Percentiles rank a stretch among this genome's conserved stretches.
These are phyloP conservation scores for Euphrasia arctica DNA, from an alignment of 305 asterid species.

Conservation along the genomic window DNA sequence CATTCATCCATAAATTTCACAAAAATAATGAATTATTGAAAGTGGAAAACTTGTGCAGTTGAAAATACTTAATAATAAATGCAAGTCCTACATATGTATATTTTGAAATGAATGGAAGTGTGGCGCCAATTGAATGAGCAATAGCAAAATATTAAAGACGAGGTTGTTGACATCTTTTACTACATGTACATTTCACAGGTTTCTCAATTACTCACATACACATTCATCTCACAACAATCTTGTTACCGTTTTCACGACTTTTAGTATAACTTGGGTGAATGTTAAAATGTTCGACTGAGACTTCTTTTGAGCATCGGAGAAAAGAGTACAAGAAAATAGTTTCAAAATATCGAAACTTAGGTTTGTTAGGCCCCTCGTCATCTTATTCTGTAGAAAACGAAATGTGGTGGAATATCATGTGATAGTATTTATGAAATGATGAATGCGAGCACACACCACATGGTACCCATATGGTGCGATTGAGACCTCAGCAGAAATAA, in stretches of 20 bases:
- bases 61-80: slow-evolving; percentile 17
- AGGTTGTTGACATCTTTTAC: slow-evolving; percentile 39
- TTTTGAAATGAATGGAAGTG: neutral
- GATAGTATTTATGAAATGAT: slow-evolving; percentile 20
- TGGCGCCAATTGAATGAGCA: neutral
- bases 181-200: slow-evolving; percentile 24
- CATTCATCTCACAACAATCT: neutral
- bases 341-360: neutral
- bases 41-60: slow-evolving; percentile 8
- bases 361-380: neutral
- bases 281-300: too few relatives aligned
- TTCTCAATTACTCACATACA: slow-evolving; percentile 19
- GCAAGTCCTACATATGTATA: slow-evolving; percentile 17
- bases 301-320: neutral
- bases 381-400: neutral
- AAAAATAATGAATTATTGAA: neutral
- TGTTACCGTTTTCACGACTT: too few relatives aligned
- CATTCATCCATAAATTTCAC: too few relatives aligned
- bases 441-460: slow-evolving; percentile 23
- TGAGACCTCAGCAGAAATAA: neutral
- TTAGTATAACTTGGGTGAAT: too few relatives aligned
- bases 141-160: slow-evolving; percentile 15
- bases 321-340: neutral
- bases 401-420: slow-evolving; percentile 28
- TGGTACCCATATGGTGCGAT: slow-evolving; percentile 29